Percentiles rank a stretch among this genome's conserved stretches.
Conservation (phyloP, 179 eudicot species). For the Spergularia azorica region DNA sequence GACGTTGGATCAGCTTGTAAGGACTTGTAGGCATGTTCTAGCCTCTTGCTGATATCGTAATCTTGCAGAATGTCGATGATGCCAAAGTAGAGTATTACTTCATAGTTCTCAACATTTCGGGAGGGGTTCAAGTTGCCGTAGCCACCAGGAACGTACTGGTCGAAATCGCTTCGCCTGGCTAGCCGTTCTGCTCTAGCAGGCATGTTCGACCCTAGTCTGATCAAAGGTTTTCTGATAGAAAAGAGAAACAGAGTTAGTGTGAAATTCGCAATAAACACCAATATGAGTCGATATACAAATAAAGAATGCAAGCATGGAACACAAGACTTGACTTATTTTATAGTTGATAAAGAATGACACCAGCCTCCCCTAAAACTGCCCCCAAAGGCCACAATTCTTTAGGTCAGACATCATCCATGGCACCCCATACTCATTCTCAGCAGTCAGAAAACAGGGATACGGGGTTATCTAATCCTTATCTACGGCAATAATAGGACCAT, state of each 20-base stretch:
- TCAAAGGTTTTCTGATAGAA: slow-evolving; percentile 70
- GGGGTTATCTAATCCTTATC: slow-evolving; percentile 24
- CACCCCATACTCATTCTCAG: slow-evolving; percentile 29
- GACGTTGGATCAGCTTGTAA: slow-evolving; percentile 85
- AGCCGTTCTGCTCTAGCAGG: slow-evolving; percentile 86
- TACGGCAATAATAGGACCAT: slow-evolving; percentile 30
- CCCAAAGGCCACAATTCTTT: neutral
- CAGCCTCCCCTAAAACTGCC: neutral
- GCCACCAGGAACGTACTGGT: slow-evolving; percentile 64
- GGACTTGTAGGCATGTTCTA: slow-evolving; percentile 93
- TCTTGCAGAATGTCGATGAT: slow-evolving; percentile 92
- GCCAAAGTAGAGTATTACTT: slow-evolving; percentile 87
- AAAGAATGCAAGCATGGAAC: neutral
- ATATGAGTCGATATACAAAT: no score
- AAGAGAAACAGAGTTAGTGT: neutral
- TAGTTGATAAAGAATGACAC: neutral
- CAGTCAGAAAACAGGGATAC: slow-evolving; percentile 22
- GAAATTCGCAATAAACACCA: neutral
- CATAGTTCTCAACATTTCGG: slow-evolving; percentile 58
- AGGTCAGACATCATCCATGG: slow-evolving; percentile 7
- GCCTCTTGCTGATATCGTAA: slow-evolving; percentile 85
- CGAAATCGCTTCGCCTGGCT: slow-evolving; percentile 72
- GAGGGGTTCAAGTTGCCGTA: slow-evolving; percentile 45
- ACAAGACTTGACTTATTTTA: neutral
- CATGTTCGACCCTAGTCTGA: slow-evolving; percentile 92